phyloP scores from a whole-genome alignment of 106 monocot species.

The Posidonia australis region DNA sequence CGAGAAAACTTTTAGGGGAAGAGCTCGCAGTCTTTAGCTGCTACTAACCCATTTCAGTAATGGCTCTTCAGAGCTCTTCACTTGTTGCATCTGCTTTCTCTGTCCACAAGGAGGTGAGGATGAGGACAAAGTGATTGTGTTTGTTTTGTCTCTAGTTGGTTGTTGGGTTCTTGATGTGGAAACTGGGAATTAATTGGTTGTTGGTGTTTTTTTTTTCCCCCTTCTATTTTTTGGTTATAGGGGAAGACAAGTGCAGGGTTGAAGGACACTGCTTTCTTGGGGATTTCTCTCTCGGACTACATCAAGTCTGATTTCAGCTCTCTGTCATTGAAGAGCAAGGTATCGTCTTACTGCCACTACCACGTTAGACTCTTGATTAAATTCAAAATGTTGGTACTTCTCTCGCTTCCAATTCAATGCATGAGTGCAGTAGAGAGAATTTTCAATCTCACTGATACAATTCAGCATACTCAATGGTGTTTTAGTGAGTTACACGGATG shows the following conservation, averaged over 20 bases:
- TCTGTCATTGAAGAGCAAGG: slow-evolving; percentile 23
- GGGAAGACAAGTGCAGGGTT: slow-evolving; percentile 27
- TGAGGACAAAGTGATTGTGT: too few relatives aligned
- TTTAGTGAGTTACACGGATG: too few relatives aligned
- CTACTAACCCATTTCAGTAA: slow-evolving; percentile 11
- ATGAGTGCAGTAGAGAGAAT: too few relatives aligned
- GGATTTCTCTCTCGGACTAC: slow-evolving; percentile 36
- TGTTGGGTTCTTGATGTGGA: background rate
- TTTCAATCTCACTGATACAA: too few relatives aligned
- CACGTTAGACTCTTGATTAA: background rate
- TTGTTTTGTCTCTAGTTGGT: background rate
- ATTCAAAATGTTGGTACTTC: background rate
- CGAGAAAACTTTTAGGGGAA: too few relatives aligned
- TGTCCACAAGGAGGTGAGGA: slow-evolving; percentile 52
- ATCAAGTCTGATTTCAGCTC: slow-evolving; percentile 29
- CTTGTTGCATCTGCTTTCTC: slow-evolving; percentile 43
- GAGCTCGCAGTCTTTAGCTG: too few relatives aligned
- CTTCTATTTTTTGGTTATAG: slow-evolving; percentile 6
- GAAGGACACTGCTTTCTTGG: slow-evolving; percentile 64
- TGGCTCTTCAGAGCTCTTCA: slow-evolving; percentile 78
- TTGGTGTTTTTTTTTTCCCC: background rate
- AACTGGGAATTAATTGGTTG: background rate
- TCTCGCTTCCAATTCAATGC: background rate
- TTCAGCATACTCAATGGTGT: too few relatives aligned
- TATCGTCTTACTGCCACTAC: background rate